Evolutionary conservation across 176 grass and related monocot genomes (phyloP), one percentile per base, ranked within the genome.

Genomic region (Thalia dealbata): DNA sequence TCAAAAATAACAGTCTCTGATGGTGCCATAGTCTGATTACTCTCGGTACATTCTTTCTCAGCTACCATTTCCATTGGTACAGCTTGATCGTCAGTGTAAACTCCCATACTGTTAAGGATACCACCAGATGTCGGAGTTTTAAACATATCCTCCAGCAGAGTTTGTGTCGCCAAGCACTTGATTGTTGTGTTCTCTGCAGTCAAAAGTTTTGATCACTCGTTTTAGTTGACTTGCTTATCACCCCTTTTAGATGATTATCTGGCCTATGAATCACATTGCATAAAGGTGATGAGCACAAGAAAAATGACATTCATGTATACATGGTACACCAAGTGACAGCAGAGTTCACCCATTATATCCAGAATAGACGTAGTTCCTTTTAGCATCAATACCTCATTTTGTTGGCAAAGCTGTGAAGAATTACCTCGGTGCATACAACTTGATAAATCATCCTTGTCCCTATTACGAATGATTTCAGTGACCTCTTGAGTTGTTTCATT

Each of bases 361-460:
- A 44, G 58, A 72, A 28, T 65, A 18, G 62, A 32, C 16, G 54
- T 32, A 5, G 66, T 73, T 72, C 41, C 71, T 56, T 15, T 50
- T 58, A 21, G 65, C 66, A 75, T 80, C 78, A 71, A 50, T 32
- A 74, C 29, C 28, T 30, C 72, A 72, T 84, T 79, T 44, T 66
- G 43, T 32, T 66, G 44, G 48, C 61, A 38, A 18, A 56, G 68
- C 30, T 76, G 68, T 44, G 60, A 62, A 72, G 65, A 75, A 78
- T 73, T 15, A 16, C 30, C 9, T 0, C 45, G 25, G 2, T 59
- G 43, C 44, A 69, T 32, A 71, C 65, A 72, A 75, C 80, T 71
- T 55, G n/a, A 43, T 76, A 38, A 24, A 13, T 70, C 70, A 69
- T 28, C 46, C 52, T 80, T 73, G 74, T 67, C 79, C 67, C 60